Conservation (phyloP, 23 red algal species). For the Cyanidiococcus yangmingshanensis region DNA sequence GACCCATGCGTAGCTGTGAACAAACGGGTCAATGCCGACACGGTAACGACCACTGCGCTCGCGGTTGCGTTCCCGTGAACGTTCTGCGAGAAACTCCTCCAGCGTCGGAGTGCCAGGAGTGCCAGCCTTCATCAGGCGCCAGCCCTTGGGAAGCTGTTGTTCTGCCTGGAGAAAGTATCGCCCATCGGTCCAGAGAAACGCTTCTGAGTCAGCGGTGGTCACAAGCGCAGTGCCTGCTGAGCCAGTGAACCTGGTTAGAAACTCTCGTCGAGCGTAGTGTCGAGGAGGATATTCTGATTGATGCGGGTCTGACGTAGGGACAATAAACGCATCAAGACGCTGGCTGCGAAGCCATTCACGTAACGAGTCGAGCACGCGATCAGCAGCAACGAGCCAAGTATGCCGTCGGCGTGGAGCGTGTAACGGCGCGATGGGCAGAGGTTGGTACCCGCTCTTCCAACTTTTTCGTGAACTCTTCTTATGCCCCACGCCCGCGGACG, state of each 20-base stretch:
- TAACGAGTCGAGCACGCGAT: slow-evolving; percentile 40
- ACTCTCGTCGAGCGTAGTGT: slow-evolving; percentile 54
- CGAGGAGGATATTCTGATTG: slow-evolving; percentile 57
- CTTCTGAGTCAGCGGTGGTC: slow-evolving; percentile 19
- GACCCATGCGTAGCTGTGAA: slow-evolving; percentile 36
- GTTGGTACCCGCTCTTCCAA: no score
- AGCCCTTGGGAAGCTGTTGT: slow-evolving; percentile 47
- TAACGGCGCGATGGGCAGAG: no score
- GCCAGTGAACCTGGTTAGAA: slow-evolving; percentile 69
- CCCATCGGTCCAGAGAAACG: slow-evolving; percentile 90
- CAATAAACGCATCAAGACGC: slow-evolving; percentile 58
- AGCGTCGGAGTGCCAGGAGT: slow-evolving; percentile 50
- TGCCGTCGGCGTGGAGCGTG: no score
- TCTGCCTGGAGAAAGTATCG: slow-evolving; percentile 86
- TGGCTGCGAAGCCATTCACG: slow-evolving; percentile 27
- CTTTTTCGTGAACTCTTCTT: no score
- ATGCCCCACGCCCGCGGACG: no score
- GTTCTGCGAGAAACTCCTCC: slow-evolving; percentile 28
- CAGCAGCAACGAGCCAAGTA: no score
- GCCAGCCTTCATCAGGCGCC: slow-evolving; percentile 73
- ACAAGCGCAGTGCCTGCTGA: slow-evolving; percentile 84
- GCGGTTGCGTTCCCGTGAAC: background rate
- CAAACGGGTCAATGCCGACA: slow-evolving; percentile 65
- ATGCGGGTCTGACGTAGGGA: slow-evolving; percentile 69
- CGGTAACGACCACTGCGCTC: background rate